phyloP scores from a whole-genome alignment of 2,329 filamentous ascomycete species.

The Tricladium varicosporioides region DNA sequence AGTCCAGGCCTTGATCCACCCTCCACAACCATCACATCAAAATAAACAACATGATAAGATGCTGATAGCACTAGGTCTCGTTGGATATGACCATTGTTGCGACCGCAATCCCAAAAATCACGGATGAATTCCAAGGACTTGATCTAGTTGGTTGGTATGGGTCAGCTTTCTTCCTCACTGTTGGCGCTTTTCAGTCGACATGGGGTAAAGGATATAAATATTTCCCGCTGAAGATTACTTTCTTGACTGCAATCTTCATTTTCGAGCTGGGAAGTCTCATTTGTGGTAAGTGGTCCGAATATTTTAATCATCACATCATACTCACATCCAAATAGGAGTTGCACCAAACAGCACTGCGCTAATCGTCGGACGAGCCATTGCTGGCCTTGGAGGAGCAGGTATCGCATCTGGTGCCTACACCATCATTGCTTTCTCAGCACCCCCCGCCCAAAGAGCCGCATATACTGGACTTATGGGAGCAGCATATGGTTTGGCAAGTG shows the following conservation, averaged over 20 bases:
- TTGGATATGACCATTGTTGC: conserved; percentile 52
- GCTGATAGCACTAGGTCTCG: conserved; percentile 21
- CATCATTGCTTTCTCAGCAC: conserved; percentile 41
- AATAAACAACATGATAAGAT: conserved; percentile 3
- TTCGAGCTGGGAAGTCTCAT: conserved; percentile 39
- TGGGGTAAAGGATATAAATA: conserved; percentile 36
- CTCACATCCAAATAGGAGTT: conserved; percentile 17
- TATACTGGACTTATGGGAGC: conserved; percentile 36
- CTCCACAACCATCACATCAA: background rate
- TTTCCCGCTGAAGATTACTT: conserved; percentile 34
- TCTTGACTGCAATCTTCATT: conserved; percentile 33
- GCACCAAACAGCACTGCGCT: conserved; percentile 36
- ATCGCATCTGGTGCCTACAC: conserved; percentile 42
- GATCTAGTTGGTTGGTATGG: conserved; percentile 56
- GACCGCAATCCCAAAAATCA: conserved; percentile 56
- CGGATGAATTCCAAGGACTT: conserved; percentile 48
- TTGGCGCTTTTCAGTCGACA: conserved; percentile 36
- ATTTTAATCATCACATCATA: background rate
- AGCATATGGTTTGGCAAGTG: conserved; percentile 29
- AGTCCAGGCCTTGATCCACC: too few relatives aligned
- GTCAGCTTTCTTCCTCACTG: conserved; percentile 51
- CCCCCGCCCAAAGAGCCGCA: conserved; percentile 34
- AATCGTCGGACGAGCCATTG: conserved; percentile 37
- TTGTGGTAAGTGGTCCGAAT: conserved; percentile 29
- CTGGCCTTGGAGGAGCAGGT: conserved; percentile 35